Percentiles rank a stretch among this genome's conserved stretches.
phyloP scores from a whole-genome alignment of 2,329 filamentous ascomycete species.

The Aureobasidium pullulans region DNA sequence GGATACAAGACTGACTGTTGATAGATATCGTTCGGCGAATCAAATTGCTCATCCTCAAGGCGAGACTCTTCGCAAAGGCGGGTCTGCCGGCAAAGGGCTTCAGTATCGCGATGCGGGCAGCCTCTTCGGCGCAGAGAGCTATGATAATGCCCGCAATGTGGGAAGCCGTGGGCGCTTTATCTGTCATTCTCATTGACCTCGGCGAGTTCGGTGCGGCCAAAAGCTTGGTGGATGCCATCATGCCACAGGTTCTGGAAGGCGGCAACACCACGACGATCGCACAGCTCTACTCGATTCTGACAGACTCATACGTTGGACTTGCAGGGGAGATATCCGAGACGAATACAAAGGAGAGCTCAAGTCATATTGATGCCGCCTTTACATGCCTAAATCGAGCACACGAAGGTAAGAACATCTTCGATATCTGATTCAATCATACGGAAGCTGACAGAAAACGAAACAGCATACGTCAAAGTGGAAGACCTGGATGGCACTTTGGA shows the following conservation, averaged over 20 bases:
- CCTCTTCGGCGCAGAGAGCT: constrained; percentile 63
- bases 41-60: constrained; percentile 65
- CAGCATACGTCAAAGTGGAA: constrained; percentile 58
- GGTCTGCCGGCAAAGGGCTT: constrained; percentile 68
- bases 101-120: constrained; percentile 67
- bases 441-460: not conserved
- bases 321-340: constrained; percentile 48
- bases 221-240: constrained; percentile 57
- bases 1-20: not conserved
- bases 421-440: not conserved
- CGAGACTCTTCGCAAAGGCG: constrained; percentile 58
- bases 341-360: constrained; percentile 21
- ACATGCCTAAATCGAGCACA: constrained; percentile 24
- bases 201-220: constrained; percentile 62
- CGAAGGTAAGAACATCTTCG: constrained; percentile 24
- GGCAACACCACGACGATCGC: constrained; percentile 57
- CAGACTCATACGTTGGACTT: constrained; percentile 71
- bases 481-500: constrained; percentile 66
- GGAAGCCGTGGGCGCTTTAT: constrained; percentile 61
- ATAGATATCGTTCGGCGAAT: constrained; percentile 62
- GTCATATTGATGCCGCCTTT: constrained; percentile 22
- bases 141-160: constrained; percentile 64
- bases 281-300: constrained; percentile 61
- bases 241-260: constrained; percentile 63
- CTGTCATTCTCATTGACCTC: constrained; percentile 61